Percentiles rank a stretch among this genome's conserved stretches.
Evolutionary conservation across 2,329 filamentous ascomycete genomes (phyloP).

Genomic region (Scedosporium apiospermum): DNA sequence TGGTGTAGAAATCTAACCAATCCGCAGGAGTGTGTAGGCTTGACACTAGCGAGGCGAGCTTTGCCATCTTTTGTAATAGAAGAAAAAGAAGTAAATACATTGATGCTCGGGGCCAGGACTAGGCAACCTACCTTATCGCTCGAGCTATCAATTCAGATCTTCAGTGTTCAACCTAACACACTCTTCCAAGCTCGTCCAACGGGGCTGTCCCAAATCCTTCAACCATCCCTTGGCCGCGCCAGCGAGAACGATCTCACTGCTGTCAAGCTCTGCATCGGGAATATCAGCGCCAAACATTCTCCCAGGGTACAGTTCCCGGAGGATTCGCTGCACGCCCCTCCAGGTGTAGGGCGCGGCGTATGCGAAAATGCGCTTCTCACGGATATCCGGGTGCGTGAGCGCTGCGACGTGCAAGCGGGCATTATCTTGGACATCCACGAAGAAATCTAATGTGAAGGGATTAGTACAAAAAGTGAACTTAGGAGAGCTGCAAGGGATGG

Average conservation of each 20-base stretch:
- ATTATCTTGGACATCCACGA: slow-evolving; percentile 14
- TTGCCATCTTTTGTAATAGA: too few relatives aligned
- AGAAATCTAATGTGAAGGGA: slow-evolving; percentile 4
- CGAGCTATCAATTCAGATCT: not conserved
- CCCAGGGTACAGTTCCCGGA: slow-evolving; percentile 12
- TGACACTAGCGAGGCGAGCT: too few relatives aligned
- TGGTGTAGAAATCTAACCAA: too few relatives aligned
- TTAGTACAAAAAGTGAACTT: not conserved
- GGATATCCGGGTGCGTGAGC: slow-evolving; percentile 13
- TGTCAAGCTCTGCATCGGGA: not conserved
- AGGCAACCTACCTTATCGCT: too few relatives aligned
- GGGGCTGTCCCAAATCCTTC: slow-evolving; percentile 2
- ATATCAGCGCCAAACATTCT: slow-evolving; percentile 8
- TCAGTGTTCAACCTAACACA: slow-evolving; percentile 1
- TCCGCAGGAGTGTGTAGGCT: too few relatives aligned
- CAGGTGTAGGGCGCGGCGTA: slow-evolving; percentile 14
- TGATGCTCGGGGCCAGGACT: too few relatives aligned
- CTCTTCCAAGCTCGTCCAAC: slow-evolving; percentile 8
- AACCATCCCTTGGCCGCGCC: not conserved
- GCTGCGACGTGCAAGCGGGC: slow-evolving; percentile 17
- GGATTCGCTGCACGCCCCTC: slow-evolving; percentile 10
- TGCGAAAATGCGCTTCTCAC: slow-evolving; percentile 16
- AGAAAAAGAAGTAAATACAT: too few relatives aligned
- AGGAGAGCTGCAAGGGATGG: not conserved
- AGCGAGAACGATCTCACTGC: not conserved